These are phyloP conservation scores for Castanea mollissima DNA, from an alignment of 306 rosid genomes.

Conservation along the genomic window DNA sequence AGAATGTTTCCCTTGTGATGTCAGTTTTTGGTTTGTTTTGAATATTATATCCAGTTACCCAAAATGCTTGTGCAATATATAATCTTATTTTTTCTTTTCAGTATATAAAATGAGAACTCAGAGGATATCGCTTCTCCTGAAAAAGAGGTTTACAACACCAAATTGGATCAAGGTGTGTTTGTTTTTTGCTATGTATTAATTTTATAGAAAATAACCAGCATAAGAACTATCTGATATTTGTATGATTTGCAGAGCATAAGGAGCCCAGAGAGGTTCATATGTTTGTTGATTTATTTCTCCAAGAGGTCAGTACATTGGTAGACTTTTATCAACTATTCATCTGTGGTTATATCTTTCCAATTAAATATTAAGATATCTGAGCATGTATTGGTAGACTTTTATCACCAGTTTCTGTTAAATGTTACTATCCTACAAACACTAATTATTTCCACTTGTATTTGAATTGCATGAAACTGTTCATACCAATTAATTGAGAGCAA, in stretches of 20 bases:
- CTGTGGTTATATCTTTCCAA: slow-evolving; percentile 8
- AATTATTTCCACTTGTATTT: not conserved
- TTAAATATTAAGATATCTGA: slow-evolving; percentile 7
- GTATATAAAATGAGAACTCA: slow-evolving; percentile 85
- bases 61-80: not conserved
- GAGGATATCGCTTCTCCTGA: slow-evolving; percentile 75
- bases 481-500: slow-evolving; percentile 16
- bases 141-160: slow-evolving; percentile 87
- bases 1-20: slow-evolving; percentile 10
- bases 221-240: slow-evolving; percentile 12
- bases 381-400: not conserved
- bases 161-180: slow-evolving; percentile 86
- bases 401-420: slow-evolving; percentile 1
- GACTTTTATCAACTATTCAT: not conserved
- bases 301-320: slow-evolving; percentile 64
- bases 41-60: not conserved
- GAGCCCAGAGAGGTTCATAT: slow-evolving; percentile 98
- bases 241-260: slow-evolving; percentile 69
- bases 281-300: slow-evolving; percentile 89
- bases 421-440: not conserved
- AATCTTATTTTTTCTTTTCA: slow-evolving; percentile 38
- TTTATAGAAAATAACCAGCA: slow-evolving; percentile 9
- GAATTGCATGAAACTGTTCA: slow-evolving; percentile 6
- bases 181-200: slow-evolving; percentile 10
- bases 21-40: not conserved